These are phyloP conservation scores for Linum usitatissimum DNA, from an alignment of 345 rosid species.

Conservation along the genomic window DNA sequence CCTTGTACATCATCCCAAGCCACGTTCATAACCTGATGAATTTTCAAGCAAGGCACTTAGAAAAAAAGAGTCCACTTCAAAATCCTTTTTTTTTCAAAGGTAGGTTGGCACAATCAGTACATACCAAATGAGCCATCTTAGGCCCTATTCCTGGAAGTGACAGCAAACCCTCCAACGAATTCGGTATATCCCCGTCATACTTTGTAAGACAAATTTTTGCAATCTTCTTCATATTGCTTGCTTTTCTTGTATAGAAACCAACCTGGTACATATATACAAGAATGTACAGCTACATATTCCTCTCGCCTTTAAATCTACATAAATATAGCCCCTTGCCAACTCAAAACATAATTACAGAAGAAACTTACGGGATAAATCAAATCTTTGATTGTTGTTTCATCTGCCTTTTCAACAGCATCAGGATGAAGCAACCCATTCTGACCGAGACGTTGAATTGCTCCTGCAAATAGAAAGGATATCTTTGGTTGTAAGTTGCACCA, in stretches of 20 bases:
- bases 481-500: too few species aligned
- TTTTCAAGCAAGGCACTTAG: conserved; percentile 6
- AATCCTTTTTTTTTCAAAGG: background rate
- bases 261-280: conserved; percentile 32
- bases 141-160: conserved; percentile 96
- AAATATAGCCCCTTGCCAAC: background rate
- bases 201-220: conserved; percentile 65
- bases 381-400: conserved; percentile 63
- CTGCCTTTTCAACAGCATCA: conserved; percentile 66
- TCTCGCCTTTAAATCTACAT: too few species aligned
- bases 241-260: conserved; percentile 90
- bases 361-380: conserved; percentile 72
- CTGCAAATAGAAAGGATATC: conserved; percentile 29
- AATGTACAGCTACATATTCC: too few species aligned
- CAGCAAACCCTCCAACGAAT: conserved; percentile 72
- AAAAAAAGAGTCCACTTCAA: background rate
- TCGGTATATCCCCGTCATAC: conserved; percentile 81
- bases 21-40: conserved; percentile 70
- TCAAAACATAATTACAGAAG: conserved; percentile 3
- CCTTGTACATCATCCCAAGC: conserved; percentile 89
- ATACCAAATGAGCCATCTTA: conserved; percentile 57
- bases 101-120: background rate
- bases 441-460: conserved; percentile 71
- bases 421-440: conserved; percentile 67
- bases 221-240: conserved; percentile 77